Evolutionary conservation across 257 asterid genomes (phyloP).

Genomic region (Fraxinus anomala): DNA sequence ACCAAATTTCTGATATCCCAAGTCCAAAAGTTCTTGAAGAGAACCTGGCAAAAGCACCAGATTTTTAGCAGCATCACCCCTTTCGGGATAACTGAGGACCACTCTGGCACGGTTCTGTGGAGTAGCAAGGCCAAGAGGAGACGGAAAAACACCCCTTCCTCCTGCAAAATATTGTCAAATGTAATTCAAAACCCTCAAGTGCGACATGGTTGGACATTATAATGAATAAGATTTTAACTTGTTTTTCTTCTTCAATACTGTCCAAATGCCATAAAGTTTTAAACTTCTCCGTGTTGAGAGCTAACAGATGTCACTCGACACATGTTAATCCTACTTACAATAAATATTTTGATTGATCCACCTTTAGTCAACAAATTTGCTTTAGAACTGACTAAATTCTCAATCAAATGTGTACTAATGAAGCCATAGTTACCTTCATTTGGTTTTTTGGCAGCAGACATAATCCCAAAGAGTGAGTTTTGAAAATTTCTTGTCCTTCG

Average conservation of each 20-base stretch:
- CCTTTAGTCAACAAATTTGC: neutral
- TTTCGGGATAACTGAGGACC: slow-evolving; percentile 48
- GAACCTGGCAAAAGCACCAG: slow-evolving; percentile 59
- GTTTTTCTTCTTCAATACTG: neutral
- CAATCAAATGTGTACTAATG: neutral
- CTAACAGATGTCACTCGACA: neutral
- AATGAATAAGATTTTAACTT: neutral
- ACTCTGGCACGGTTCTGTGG: slow-evolving; percentile 44
- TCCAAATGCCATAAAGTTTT: neutral
- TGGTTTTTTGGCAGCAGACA: slow-evolving; percentile 46
- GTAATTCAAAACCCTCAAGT: neutral
- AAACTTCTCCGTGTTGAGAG: neutral
- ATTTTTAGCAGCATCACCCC: slow-evolving; percentile 39
- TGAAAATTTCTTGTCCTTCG: slow-evolving; percentile 37
- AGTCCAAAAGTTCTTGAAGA: slow-evolving; percentile 54
- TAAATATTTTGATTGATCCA: no score
- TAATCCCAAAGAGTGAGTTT: slow-evolving; percentile 74
- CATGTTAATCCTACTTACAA: neutral
- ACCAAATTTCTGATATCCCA: slow-evolving; percentile 61
- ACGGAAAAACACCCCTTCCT: slow-evolving; percentile 23
- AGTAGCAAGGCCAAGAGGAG: slow-evolving; percentile 27
- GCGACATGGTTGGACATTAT: neutral
- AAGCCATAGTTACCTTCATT: slow-evolving; percentile 42
- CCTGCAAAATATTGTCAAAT: slow-evolving; percentile 33
- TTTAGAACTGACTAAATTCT: neutral